Conservation (phyloP, 1,139 yeast species). For the Sugiyamaella sp. region DNA sequence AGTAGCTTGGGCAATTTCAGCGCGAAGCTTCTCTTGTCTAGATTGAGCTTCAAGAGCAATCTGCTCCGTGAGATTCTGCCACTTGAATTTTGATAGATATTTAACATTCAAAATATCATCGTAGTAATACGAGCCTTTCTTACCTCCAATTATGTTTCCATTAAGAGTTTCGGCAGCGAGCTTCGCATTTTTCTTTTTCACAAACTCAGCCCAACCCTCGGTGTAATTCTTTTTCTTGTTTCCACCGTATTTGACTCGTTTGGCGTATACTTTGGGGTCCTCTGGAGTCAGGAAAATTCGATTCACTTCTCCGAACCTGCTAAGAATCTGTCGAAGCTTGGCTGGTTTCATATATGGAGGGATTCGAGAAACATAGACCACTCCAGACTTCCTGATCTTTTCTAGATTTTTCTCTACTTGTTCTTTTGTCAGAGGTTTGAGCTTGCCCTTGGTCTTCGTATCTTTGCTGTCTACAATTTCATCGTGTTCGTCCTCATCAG, state of each 20-base stretch:
- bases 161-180: conserved; percentile 83
- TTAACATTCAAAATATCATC: conserved; percentile 93
- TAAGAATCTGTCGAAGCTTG: conserved; percentile 76
- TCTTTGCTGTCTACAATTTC: conserved; percentile 16
- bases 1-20: conserved; percentile 88
- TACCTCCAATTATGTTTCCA: conserved; percentile 90
- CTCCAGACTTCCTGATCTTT: conserved; percentile 75
- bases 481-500: conserved; percentile 17
- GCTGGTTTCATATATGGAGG: conserved; percentile 99
- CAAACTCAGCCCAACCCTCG: conserved; percentile 98
- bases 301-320: conserved; percentile 83
- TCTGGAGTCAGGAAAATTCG: conserved; percentile 88
- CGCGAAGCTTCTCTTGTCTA: conserved; percentile 81
- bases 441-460: conserved; percentile 28
- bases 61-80: conserved; percentile 94
- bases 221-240: conserved; percentile 84
- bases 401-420: conserved; percentile 40
- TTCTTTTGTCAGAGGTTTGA: conserved; percentile 39
- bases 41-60: conserved; percentile 88
- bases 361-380: conserved; percentile 81
- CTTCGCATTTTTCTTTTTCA: conserved; percentile 82
- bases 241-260: conserved; percentile 87
- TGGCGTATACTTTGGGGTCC: conserved; percentile 62
- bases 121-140: conserved; percentile 86
- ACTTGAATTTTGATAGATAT: conserved; percentile 87